A percentile compares a stretch with the other conserved stretches of the same genome.
These are phyloP conservation scores for Volvox reticuliferus DNA, from an alignment of 139 green algal species.

Conservation along the genomic window DNA sequence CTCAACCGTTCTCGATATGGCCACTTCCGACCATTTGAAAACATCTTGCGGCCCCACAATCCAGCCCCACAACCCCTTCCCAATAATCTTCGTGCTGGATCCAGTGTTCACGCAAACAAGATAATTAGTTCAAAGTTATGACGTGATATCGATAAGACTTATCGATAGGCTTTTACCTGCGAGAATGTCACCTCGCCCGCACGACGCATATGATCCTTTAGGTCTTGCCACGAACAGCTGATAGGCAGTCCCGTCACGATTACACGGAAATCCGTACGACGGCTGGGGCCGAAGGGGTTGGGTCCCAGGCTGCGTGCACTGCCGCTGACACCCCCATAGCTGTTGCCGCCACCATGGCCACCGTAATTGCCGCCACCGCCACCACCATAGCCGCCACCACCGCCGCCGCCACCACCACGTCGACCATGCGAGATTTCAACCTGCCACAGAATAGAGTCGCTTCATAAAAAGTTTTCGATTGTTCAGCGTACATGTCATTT, in stretches of 20 bases:
- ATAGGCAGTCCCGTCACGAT: constrained; percentile 85
- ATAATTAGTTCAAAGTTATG: too few relatives aligned
- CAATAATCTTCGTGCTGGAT: too few relatives aligned
- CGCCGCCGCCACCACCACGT: constrained; percentile 18
- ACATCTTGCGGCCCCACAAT: too few relatives aligned
- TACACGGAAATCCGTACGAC: constrained; percentile 76
- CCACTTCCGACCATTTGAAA: too few relatives aligned
- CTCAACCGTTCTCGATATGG: too few relatives aligned
- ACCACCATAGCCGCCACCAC: constrained; percentile 25
- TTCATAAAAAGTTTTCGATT: too few relatives aligned
- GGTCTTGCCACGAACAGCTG: constrained; percentile 94
- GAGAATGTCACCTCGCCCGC: constrained; percentile 74
- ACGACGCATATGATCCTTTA: constrained; percentile 92
- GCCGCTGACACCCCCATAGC: constrained; percentile 40
- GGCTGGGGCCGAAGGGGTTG: constrained; percentile 55
- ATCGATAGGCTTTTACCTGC: constrained; percentile 48
- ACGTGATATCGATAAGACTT: too few relatives aligned
- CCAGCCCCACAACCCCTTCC: too few relatives aligned
- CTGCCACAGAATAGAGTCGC: background rate
- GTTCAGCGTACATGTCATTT: too few relatives aligned
- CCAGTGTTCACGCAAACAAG: too few relatives aligned
- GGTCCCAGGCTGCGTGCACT: constrained; percentile 53
- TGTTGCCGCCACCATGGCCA: constrained; percentile 9
- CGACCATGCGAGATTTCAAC: constrained; percentile 52
- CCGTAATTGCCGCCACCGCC: constrained; percentile 33